phyloP scores from a whole-genome alignment of 1,284 basidiomycete genomes.

The Ganoderma leucocontextum region DNA sequence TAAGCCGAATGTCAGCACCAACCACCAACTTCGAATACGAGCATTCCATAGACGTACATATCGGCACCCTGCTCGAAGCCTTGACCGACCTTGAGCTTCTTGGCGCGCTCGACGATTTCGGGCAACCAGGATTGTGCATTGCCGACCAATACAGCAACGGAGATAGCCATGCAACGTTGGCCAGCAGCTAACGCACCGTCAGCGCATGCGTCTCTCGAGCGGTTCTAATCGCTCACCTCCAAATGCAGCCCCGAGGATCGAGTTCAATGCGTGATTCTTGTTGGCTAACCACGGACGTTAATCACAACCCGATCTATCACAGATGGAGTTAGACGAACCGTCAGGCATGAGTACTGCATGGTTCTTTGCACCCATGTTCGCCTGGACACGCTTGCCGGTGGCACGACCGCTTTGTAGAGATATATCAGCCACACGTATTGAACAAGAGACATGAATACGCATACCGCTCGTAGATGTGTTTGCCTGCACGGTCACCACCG shows the following conservation, averaged over 20 bases:
- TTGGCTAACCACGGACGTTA: slow-evolving; percentile 67
- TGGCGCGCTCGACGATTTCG: slow-evolving; percentile 86
- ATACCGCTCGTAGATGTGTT: slow-evolving; percentile 91
- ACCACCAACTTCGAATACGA: too few relatives aligned
- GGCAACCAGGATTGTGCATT: slow-evolving; percentile 85
- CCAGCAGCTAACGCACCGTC: slow-evolving; percentile 78
- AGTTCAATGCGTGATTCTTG: slow-evolving; percentile 93
- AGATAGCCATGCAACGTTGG: slow-evolving; percentile 96
- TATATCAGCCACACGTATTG: slow-evolving; percentile 9
- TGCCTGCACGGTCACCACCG: slow-evolving; percentile 94
- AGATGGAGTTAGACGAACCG: slow-evolving; percentile 54
- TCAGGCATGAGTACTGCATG: slow-evolving; percentile 96
- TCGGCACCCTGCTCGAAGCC: slow-evolving; percentile 92
- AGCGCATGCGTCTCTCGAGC: background rate
- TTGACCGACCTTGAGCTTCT: slow-evolving; percentile 84
- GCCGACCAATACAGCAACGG: slow-evolving; percentile 90
- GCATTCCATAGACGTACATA: slow-evolving; percentile 61
- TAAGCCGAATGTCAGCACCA: slow-evolving; percentile 43
- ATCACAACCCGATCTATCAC: background rate
- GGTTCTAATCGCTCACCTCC: slow-evolving; percentile 62
- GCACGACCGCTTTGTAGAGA: slow-evolving; percentile 66
- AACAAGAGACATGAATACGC: slow-evolving; percentile 15
- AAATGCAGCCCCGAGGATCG: slow-evolving; percentile 94
- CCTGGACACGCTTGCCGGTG: slow-evolving; percentile 92
- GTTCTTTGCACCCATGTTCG: slow-evolving; percentile 97